Base-by-base conservation (phyloP, 2,329 filamentous ascomycete genomes). In the Drechslerella dactyloides region DNA sequence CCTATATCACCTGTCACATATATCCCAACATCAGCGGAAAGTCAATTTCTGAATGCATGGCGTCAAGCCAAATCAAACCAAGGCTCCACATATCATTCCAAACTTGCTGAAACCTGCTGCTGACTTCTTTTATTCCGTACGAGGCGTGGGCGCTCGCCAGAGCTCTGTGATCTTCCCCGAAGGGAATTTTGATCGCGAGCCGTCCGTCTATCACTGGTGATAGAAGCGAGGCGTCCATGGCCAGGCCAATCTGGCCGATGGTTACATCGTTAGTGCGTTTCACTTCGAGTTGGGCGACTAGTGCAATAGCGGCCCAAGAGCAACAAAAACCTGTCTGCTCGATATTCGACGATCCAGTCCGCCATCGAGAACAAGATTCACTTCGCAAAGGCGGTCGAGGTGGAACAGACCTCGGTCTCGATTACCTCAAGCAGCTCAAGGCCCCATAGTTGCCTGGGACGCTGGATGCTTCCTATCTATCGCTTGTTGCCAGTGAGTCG, bases 241-340 rank as follows among this genome's bases (percentile, higher is more conserved):
- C n/a, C n/a, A n/a, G n/a, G n/a, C n/a, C 42, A 56, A 50, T 64
- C 37, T 56, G 54, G 48, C 37, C 66, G 40, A 59, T 59, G 66
- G 66, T 70, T 70, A 70, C 66, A 70, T 70, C 59, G 46, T 30
- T 70, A 70, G 66, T 70, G 66, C 44, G 66, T 70, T 70, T 70
- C 66, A 70, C 59, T 50, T 64, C 30, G 44, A 60, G 59, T 64
- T 64, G 66, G 59, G 46, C 35, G 37, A 50, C 54, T 60, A 64
- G 66, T 51, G 54, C 48, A 33, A 58, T 70, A 59, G 66, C 40
- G 52, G 66, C 60, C 66, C 59, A 64, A 58, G 59, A 55, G 59
- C 59, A 63, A 59, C 54, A 55, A 69, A 69, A 55, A 33, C 27
- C 27, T 33, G 27, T 8, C 27, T 33, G 27, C 27, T 33, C 27